A percentile compares a stretch with the other conserved stretches of the same genome.
These are phyloP conservation scores for Barnettozyma sp. DNA, from an alignment of 805 yeast genomes.

Conservation along the genomic window DNA sequence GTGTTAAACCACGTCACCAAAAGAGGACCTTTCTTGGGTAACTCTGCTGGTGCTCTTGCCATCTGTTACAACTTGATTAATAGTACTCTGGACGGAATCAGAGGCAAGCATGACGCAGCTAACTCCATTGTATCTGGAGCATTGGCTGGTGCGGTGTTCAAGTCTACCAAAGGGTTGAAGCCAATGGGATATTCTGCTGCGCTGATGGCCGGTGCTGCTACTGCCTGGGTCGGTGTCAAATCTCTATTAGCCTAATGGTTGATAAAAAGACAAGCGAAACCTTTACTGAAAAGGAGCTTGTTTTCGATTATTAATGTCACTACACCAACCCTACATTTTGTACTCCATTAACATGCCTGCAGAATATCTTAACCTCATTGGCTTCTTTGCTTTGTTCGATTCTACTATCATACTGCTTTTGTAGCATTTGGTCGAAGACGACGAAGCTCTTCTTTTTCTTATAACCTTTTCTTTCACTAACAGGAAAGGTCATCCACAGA, in stretches of 20 bases:
- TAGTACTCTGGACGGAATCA: constrained; percentile 65
- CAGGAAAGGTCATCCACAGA: no score
- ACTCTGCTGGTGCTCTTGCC: constrained; percentile 91
- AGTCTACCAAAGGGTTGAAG: constrained; percentile 73
- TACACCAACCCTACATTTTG: no score
- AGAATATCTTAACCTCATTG: no score
- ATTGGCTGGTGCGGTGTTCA: constrained; percentile 84
- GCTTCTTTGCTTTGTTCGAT: no score
- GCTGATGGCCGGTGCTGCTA: constrained; percentile 84
- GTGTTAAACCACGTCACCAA: constrained; percentile 86
- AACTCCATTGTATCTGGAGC: constrained; percentile 90
- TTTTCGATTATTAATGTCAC: no score
- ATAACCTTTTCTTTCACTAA: no score
- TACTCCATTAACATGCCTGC: no score
- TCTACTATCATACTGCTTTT: no score
- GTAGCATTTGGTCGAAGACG: no score
- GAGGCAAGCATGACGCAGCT: constrained; percentile 83
- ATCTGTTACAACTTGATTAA: constrained; percentile 81
- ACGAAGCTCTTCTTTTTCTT: no score
- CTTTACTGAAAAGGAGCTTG: no score
- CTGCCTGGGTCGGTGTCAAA: constrained; percentile 86
- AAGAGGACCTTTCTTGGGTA: constrained; percentile 94
- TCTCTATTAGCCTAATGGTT: constrained; percentile 17
- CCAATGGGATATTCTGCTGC: constrained; percentile 87
- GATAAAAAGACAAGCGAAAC: neutral